Evolutionary conservation across 2,329 filamentous ascomycete species (phyloP), one percentile per base, ranked within the genome.

Genomic region (Talaromyces islandicus): DNA sequence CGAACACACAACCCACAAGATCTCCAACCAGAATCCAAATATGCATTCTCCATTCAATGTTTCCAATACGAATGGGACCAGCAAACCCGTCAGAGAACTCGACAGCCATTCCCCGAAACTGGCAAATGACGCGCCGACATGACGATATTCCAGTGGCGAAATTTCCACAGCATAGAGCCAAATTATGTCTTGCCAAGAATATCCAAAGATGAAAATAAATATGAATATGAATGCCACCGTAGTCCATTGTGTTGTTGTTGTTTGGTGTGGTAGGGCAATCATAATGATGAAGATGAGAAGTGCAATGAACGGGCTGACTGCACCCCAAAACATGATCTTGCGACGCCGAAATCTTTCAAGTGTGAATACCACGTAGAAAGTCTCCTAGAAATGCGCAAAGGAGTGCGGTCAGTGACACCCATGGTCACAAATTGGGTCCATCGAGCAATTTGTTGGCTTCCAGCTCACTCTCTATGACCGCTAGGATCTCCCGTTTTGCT

Each of bases 41-140:
- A 67, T 71, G 77, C 48, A 76, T 75, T 60, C 70, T 71, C 61
- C 69, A 72, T 3, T 73, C 73, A 27, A 75, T 67, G 41, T 67
- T 66, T 11, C 71, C 62, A 52, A 75, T 64, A 1, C 66, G 72
- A 58, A 71, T 74, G 3, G 69, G 69, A 21, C 71, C 71, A 17
- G 68, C 72, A 57, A 74, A 11, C 74, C 72, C 30, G 70, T 73
- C 53, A 74, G 65, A 57, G 69, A 75, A n/a, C 68, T 70, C 38
- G 68, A 69, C 27, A 72, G 65, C 72, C 72, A 75, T 64, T 75
- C 73, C 14, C 73, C 74, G 24, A 71, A 71, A 3, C 72, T 69
- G n/a, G 69, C 71, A 21, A 70, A 67, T 38, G 68, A 68, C 11
- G 67, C 73, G 25, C 72, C 73, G 27, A 73, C 63, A 63, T 76